Evolutionary conservation across 345 rosid species (phyloP), one percentile per base, ranked within the genome.

Genomic region (Citrus glauca): DNA sequence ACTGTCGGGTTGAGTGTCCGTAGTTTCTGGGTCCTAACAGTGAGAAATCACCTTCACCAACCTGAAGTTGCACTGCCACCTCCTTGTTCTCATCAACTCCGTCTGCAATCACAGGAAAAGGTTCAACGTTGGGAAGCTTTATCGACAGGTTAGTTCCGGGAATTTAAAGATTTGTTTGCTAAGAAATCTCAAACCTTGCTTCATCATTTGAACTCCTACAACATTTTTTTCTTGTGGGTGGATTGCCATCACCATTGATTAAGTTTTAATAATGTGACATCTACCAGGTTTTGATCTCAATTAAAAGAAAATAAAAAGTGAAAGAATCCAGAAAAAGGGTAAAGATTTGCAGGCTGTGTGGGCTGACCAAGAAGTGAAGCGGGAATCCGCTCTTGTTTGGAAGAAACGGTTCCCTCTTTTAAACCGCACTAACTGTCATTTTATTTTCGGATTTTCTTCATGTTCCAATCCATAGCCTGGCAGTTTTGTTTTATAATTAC

Each of bases 371-470:
- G 20, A 35, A 57, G 22, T 48, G 72, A n/a, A 13, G 56, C 6
- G 71, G 66, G 42, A 2, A 28, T 60, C 24, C 17, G 9, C 13
- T 69, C 66, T 38, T 62, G 72, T 73, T 81, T 42, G 25, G 45
- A 70, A 56, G 17, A 6, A 10, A 71, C 17, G 6, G 73, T 45
- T 27, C 64, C 77, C 56, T 37, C 63, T 69, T 69, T 50, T 38
- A 42, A 78, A 69, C 79, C 63, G 71, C 53, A 78, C 65, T 32
- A 78, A 75, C 82, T 35, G 82, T 71, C 79, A 27, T 30, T 53
- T 30, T 33, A 10, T 10, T 48, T 64, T 75, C 30, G 60, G 45
- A 74, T 28, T 28, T 73, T 25, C 4, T 40, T 73, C 37, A 17
- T 33, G n/a, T 35, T 8, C 60, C 61, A 10, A n/a, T 45, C 17